Conservation (phyloP, 1,284 basidiomycete genomes). For the Tetrapyrgos nigripes region DNA sequence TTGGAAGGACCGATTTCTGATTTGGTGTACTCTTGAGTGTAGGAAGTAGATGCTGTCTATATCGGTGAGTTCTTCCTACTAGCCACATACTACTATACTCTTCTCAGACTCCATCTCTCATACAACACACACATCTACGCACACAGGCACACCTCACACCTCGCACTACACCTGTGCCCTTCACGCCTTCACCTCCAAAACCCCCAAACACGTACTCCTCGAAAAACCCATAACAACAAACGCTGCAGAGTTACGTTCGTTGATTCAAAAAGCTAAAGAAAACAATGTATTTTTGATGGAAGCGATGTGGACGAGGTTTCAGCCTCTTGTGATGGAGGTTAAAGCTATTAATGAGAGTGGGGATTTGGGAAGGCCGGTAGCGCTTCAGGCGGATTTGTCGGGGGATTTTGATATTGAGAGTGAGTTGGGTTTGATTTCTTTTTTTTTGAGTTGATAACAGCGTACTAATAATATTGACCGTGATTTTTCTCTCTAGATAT, state of each 20-base stretch:
- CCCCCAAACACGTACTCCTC: slow-evolving; percentile 87
- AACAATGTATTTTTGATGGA: slow-evolving; percentile 90
- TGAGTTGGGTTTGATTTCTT: too few relatives aligned
- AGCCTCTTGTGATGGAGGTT: slow-evolving; percentile 70
- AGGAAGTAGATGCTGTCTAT: slow-evolving; percentile 85
- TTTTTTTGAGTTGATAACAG: too few relatives aligned
- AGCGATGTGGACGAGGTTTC: slow-evolving; percentile 84
- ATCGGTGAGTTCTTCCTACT: slow-evolving; percentile 57
- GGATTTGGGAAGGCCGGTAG: slow-evolving; percentile 64
- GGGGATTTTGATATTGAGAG: slow-evolving; percentile 74
- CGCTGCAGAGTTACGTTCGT: slow-evolving; percentile 66
- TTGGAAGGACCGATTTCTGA: neutral
- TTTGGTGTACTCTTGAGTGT: slow-evolving; percentile 1
- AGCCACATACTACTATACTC: slow-evolving; percentile 10
- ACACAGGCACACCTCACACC: slow-evolving; percentile 83
- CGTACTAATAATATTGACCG: too few relatives aligned
- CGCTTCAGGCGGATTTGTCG: slow-evolving; percentile 78
- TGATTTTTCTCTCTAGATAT: too few relatives aligned
- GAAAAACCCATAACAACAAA: slow-evolving; percentile 84
- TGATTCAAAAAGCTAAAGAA: slow-evolving; percentile 77
- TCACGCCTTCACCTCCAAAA: slow-evolving; percentile 79
- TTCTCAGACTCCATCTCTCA: neutral
- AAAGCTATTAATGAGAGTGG: slow-evolving; percentile 70
- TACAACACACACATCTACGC: slow-evolving; percentile 9
- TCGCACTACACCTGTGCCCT: slow-evolving; percentile 83